phyloP scores from a whole-genome alignment of 2,329 filamentous ascomycete genomes.

The Lecanoromycetidae sp. region DNA sequence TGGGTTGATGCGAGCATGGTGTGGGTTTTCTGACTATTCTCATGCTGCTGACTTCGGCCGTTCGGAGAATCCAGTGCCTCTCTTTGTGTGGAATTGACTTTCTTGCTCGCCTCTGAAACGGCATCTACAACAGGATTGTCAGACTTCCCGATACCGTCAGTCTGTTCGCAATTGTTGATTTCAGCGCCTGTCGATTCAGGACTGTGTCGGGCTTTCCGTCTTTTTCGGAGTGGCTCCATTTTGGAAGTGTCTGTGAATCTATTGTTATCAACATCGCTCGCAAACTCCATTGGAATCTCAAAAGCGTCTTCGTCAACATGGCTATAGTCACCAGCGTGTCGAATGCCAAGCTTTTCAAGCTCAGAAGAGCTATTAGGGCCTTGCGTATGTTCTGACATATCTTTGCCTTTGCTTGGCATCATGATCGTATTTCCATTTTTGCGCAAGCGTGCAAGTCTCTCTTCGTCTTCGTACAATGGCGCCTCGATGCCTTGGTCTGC shows the following conservation, averaged over 20 bases:
- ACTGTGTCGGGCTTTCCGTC: constrained; percentile 10
- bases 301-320: constrained; percentile 25
- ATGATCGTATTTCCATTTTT: neutral
- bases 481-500: constrained; percentile 3
- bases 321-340: constrained; percentile 19
- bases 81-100: neutral
- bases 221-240: constrained; percentile 16
- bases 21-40: constrained; percentile 2
- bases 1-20: constrained; percentile 21
- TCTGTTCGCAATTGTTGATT: neutral
- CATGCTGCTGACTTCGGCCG: neutral
- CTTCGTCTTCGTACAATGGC: neutral
- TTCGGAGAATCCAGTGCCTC: neutral
- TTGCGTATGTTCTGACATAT: neutral
- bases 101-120: neutral
- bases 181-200: neutral
- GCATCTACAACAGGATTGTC: neutral
- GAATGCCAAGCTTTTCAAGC: constrained; percentile 23
- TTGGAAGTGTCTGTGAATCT: neutral
- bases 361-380: constrained; percentile 21
- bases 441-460: neutral
- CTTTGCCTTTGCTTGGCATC: neutral
- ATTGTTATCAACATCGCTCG: constrained; percentile 21
- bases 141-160: neutral
- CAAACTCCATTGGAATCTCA: constrained; percentile 24